phyloP scores from a whole-genome alignment of 495 filamentous ascomycete genomes.

The Penicillium riverlandense region DNA sequence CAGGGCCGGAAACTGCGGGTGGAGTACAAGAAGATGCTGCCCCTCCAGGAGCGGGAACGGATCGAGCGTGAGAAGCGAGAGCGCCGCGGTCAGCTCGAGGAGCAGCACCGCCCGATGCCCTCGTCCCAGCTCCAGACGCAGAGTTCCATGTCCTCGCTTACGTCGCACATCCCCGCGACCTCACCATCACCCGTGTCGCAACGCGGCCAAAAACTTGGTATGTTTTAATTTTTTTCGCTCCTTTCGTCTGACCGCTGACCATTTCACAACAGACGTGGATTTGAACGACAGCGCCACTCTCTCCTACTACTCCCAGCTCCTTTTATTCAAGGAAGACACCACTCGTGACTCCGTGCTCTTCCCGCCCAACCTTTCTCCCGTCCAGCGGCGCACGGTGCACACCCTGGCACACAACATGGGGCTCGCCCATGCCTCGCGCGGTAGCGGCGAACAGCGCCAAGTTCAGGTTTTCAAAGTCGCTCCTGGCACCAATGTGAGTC shows the following conservation, averaged over 20 bases:
- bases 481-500: constrained; percentile 56
- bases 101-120: constrained; percentile 79
- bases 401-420: constrained; percentile 93
- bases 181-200: constrained; percentile 67
- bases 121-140: constrained; percentile 65
- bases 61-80: constrained; percentile 97
- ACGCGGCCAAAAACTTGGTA: constrained; percentile 57
- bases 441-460: constrained; percentile 76
- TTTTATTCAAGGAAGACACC: constrained; percentile 77
- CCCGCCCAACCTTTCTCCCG: constrained; percentile 68
- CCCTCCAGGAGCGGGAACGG: constrained; percentile 84
- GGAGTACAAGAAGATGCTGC: constrained; percentile 99
- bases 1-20: constrained; percentile 91
- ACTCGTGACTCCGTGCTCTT: constrained; percentile 75
- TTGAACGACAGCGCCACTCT: constrained; percentile 87
- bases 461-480: constrained; percentile 76
- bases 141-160: constrained; percentile 75
- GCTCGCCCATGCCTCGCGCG: constrained; percentile 80
- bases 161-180: constrained; percentile 59
- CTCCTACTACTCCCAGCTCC: constrained; percentile 78
- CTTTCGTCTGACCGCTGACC: background rate
- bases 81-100: constrained; percentile 90
- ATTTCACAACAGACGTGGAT: constrained; percentile 56
- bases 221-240: constrained; percentile 11
- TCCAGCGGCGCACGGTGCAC: constrained; percentile 83